Base-by-base conservation (phyloP, 352 stramenopile genomes). In the Phytophthora chlamydospora region DNA sequence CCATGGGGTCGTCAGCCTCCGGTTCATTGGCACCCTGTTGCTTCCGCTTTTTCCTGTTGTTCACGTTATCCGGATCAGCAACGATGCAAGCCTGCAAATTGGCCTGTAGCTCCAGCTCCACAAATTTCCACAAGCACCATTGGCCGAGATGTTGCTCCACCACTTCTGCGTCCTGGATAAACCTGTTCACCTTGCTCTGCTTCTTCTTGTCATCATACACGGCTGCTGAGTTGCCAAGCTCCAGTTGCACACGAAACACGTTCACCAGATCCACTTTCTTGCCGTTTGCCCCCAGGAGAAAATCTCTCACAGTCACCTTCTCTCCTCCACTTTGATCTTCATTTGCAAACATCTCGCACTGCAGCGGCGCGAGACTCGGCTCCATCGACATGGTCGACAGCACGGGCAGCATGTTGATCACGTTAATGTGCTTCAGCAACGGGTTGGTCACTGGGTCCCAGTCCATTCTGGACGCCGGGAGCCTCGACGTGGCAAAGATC, bases 111-210 rank as follows among this genome's bases (percentile, higher is more conserved):
- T 96, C 85, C 19, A 93, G 36, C 44, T 93, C 83, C 12, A 94
- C 68, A 59, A 82, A 91, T 44, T 93, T 93, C 66, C 89, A 73
- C 31, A 96, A 49, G 59, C 87, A 96, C 85, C 85, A 96, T 21
- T 78, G 48, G 0, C 87, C 87, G 3, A 96, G 57, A 35, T 92
- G 81, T 32, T 69, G 12, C 32, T 88, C 80, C 5, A 94, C 76
- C 0, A 63, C 58, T 58, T 90, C 74, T 6, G 87, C 83, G 45
- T 91, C 83, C 9, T 75, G 63, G 13, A 93, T 80, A 49, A 96
- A 92, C 7, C 72, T 58, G 21, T 90, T 88, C 8, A 91, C 71
- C 17, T 85, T 85, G 19, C 88, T 78, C 55, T 93, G 83, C 27
- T 84, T 87, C 49, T 88, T 89, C 6, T 71, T 70, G 16, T 92